Evolutionary conservation across 495 filamentous ascomycete species (phyloP).

Genomic region (Ascobolus immersus): DNA sequence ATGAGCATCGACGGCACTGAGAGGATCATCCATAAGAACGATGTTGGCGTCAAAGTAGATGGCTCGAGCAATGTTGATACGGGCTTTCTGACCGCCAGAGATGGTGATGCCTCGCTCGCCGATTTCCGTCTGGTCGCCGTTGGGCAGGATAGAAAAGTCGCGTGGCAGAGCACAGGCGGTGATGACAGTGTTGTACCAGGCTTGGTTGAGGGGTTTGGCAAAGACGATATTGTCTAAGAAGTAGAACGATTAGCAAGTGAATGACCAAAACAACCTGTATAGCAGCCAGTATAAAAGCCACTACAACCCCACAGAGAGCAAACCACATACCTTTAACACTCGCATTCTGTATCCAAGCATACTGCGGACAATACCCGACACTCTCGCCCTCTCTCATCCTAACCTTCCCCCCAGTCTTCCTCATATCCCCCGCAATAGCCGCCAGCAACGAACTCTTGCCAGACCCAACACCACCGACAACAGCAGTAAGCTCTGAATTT

Average conservation of each 20-base stretch:
- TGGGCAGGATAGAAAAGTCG: constrained; percentile 51
- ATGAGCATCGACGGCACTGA: constrained; percentile 65
- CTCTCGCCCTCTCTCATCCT: constrained; percentile 44
- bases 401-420: constrained; percentile 46
- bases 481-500: constrained; percentile 60
- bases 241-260: no score
- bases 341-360: constrained; percentile 91
- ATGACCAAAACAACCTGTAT: no score
- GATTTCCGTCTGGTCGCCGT: constrained; percentile 48
- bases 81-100: constrained; percentile 63
- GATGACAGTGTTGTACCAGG: constrained; percentile 37
- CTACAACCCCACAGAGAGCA: no score
- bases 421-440: constrained; percentile 84
- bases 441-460: constrained; percentile 82
- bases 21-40: constrained; percentile 60
- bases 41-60: constrained; percentile 68
- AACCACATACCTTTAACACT: no score
- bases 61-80: constrained; percentile 59
- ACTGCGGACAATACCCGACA: constrained; percentile 78
- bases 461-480: constrained; percentile 76
- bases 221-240: constrained; percentile 90
- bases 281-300: no score
- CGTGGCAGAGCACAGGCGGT: constrained; percentile 42
- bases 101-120: constrained; percentile 61
- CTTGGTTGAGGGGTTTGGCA: constrained; percentile 43